Conservation (phyloP, 225 moss, liverwort and hornwort genomes). For the Pseudoscleropodium purum region DNA sequence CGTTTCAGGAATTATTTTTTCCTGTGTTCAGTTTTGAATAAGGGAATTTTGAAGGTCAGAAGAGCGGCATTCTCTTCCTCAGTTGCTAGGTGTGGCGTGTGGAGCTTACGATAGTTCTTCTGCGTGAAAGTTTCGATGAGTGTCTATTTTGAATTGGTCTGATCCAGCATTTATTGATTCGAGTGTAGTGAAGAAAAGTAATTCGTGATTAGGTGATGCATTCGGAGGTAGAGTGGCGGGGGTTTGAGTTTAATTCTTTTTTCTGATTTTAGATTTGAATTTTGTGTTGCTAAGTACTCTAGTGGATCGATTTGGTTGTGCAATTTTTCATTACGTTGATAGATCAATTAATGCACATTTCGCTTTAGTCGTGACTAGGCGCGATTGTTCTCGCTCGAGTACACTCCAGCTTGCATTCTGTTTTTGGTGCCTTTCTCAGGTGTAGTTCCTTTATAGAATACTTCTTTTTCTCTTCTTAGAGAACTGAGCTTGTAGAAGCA, state of each 20-base stretch:
- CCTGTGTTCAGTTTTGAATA: not conserved
- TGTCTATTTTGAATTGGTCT: not conserved
- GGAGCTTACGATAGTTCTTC: not conserved
- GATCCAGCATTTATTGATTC: not conserved
- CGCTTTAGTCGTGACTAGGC: not conserved
- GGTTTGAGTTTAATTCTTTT: not conserved
- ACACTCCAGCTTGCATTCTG: not conserved
- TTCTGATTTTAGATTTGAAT: not conserved
- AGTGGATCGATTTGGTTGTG: not conserved
- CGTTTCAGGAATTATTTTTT: not conserved
- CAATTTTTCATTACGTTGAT: not conserved
- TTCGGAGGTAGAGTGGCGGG: not conserved
- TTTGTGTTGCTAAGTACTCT: not conserved
- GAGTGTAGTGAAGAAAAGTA: not conserved
- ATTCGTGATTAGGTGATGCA: not conserved
- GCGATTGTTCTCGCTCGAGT: not conserved
- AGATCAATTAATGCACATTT: not conserved
- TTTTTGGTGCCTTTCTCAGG: not conserved
- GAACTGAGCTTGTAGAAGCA: not conserved
- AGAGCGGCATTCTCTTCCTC: not conserved
- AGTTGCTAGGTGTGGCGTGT: not conserved
- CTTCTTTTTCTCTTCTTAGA: not conserved
- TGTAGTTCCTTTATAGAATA: not conserved
- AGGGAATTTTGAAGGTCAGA: not conserved
- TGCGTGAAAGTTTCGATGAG: not conserved